Percentiles rank a stretch among this genome's conserved stretches.
Evolutionary conservation across 2,329 filamentous ascomycete species (phyloP).

Genomic region (Phaeosphaeriaceae sp.): DNA sequence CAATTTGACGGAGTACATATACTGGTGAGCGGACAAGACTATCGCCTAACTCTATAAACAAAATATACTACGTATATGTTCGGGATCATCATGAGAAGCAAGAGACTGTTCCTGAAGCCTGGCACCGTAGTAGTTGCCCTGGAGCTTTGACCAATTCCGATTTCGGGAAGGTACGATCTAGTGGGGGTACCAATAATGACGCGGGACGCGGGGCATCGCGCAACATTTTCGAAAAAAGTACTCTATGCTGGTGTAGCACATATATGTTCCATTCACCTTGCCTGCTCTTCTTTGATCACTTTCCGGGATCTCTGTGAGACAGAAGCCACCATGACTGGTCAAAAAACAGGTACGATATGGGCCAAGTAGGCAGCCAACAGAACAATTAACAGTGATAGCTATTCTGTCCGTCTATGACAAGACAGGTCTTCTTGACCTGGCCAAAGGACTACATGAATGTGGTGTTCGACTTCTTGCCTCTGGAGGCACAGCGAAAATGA

Average conservation of each 20-base stretch:
- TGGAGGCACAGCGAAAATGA: slow-evolving; percentile 94
- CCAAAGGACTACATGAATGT: slow-evolving; percentile 47
- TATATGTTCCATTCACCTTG: not conserved
- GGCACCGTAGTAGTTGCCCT: too few relatives aligned
- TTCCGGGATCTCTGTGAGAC: not conserved
- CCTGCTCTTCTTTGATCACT: slow-evolving; percentile 2
- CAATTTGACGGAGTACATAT: not conserved
- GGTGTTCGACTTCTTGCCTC: slow-evolving; percentile 76
- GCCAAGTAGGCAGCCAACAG: not conserved
- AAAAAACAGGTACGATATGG: slow-evolving; percentile 45
- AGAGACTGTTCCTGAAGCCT: too few relatives aligned
- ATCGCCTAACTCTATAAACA: too few relatives aligned
- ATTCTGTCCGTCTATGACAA: slow-evolving; percentile 99
- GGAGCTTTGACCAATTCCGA: slow-evolving; percentile 8
- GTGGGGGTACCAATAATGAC: slow-evolving; percentile 15
- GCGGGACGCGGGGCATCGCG: slow-evolving; percentile 9
- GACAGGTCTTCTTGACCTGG: slow-evolving; percentile 65
- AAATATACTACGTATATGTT: too few relatives aligned
- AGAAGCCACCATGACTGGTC: slow-evolving; percentile 39
- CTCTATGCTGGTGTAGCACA: slow-evolving; percentile 15
- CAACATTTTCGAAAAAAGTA: slow-evolving; percentile 20
- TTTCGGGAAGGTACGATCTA: slow-evolving; percentile 18
- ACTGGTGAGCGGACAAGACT: too few relatives aligned
- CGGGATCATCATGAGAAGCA: too few relatives aligned
- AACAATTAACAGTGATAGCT: slow-evolving; percentile 55